These are phyloP conservation scores for Rhodotorula kratochvilovae DNA, from an alignment of 768 basidiomycete species.

Conservation along the genomic window DNA sequence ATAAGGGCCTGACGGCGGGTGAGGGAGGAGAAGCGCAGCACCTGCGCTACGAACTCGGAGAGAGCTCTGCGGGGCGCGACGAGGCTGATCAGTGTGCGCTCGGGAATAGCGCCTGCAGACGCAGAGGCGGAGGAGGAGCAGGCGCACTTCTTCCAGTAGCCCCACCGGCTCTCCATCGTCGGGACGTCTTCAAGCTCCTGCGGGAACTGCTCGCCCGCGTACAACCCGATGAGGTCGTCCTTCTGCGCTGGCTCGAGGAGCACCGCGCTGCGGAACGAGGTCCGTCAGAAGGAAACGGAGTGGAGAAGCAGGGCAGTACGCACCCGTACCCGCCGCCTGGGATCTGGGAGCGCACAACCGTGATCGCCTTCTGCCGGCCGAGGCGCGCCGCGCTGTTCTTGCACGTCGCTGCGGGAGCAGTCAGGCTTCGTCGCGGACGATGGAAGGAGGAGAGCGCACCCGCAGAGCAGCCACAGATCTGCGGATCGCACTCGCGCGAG, in stretches of 20 bases:
- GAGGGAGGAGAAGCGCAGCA: neutral
- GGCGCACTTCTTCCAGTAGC: neutral
- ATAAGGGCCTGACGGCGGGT: neutral
- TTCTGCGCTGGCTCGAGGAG: neutral
- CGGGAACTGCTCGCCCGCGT: neutral
- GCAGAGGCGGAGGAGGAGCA: too few relatives aligned
- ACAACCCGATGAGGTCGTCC: neutral
- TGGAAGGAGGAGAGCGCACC: neutral
- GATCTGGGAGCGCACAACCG: neutral
- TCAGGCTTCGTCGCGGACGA: neutral
- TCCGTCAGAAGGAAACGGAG: neutral
- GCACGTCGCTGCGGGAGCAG: neutral
- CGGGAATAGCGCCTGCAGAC: too few relatives aligned
- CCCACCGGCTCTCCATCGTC: neutral
- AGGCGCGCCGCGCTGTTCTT: neutral
- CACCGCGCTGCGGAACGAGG: neutral
- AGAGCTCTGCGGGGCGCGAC: neutral
- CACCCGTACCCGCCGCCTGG: neutral
- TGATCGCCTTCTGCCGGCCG: neutral
- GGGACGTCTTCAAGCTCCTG: neutral
- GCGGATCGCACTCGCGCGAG: neutral
- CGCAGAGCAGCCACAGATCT: neutral
- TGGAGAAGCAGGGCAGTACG: neutral
- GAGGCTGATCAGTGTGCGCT: neutral
- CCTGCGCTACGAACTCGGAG: too few relatives aligned